Base-by-base conservation (phyloP, 2,329 filamentous ascomycete genomes). In the Fusarium penzigii region DNA sequence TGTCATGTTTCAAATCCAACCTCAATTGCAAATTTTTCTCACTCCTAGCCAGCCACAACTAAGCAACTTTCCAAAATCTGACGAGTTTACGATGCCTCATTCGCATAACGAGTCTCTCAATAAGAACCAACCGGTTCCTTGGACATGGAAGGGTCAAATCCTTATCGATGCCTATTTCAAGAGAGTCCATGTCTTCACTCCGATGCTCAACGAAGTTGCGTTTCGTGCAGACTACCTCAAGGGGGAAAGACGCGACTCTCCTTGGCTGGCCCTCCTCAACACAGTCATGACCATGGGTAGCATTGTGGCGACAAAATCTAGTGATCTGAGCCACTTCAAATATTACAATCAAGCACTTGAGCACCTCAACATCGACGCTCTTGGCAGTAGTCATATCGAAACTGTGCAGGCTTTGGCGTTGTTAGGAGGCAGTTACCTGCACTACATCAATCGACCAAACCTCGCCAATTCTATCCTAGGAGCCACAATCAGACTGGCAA, bases 141-240 rank as follows among this genome's bases (percentile, higher is more conserved):
- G 84, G 76, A 80, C 81, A 14, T 82, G 81, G 66, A 86, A 88
- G 61, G 86, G 86, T 14, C 83, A 88, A 66, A 83, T 83, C 6
- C 74, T 90, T 10, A 83, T 90, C 39, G 85, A 90, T 60, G 85
- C 86, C n/a, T 91, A 90, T 68, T 91, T 91, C 68, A 85, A 86
- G 59, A 81, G 85, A 32, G 81, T 89, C 20, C 88, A 91, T 55
- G 82, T 86, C 1, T 87, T 90, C 59, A 81, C 87, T 5, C 88
- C 88, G 0, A 84, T 91, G 78, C 76, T 92, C 3, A 87, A 92
- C 59, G 88, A 91, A 68, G 80, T 81, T 16, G 78, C 81, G 10
- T 90, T 91, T 68, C 82, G 61, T 10, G 44, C 46, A 8, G 51
- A 57, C 32, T 57, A 59, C 39, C 41, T 53, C 11, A 42, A 54